These are phyloP conservation scores for Agaricus subrufescens DNA, from an alignment of 768 basidiomycete genomes.

Conservation along the genomic window DNA sequence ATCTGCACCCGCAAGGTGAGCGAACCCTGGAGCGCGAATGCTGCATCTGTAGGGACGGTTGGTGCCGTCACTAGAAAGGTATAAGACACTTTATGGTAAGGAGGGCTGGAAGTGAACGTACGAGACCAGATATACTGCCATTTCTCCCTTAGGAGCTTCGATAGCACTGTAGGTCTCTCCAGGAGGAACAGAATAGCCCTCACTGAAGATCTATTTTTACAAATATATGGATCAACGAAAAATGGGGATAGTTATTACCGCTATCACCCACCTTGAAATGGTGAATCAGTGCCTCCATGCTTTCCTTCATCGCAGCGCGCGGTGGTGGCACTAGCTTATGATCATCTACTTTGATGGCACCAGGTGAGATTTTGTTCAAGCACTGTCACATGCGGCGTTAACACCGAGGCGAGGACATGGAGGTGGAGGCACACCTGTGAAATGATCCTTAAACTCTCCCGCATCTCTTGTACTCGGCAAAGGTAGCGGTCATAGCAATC, in stretches of 20 bases:
- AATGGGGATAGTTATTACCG: no score
- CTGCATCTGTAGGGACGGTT: constrained; percentile 97
- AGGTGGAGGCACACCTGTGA: constrained; percentile 40
- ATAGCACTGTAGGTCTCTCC: constrained; percentile 97
- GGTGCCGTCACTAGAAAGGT: constrained; percentile 68
- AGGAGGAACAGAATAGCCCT: constrained; percentile 94
- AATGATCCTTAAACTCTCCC: constrained; percentile 89
- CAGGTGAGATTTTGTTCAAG: constrained; percentile 94
- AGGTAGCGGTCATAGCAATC: constrained; percentile 98
- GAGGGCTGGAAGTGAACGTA: constrained; percentile 33
- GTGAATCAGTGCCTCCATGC: constrained; percentile 96
- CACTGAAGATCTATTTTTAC: constrained; percentile 73
- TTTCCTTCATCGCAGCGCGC: constrained; percentile 98
- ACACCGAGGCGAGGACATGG: no score
- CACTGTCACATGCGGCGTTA: constrained; percentile 30
- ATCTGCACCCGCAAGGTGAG: constrained; percentile 92
- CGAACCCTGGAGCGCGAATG: constrained; percentile 95
- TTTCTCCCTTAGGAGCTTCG: constrained; percentile 98
- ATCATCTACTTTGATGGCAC: constrained; percentile 92
- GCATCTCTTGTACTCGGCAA: constrained; percentile 97
- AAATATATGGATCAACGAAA: not conserved
- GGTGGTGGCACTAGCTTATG: constrained; percentile 97
- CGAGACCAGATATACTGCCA: constrained; percentile 98
- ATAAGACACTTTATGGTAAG: not conserved
- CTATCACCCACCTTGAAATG: constrained; percentile 78